Evolutionary conservation across 208 protist species (phyloP).

Genomic region (Wallacemonas sp.): DNA sequence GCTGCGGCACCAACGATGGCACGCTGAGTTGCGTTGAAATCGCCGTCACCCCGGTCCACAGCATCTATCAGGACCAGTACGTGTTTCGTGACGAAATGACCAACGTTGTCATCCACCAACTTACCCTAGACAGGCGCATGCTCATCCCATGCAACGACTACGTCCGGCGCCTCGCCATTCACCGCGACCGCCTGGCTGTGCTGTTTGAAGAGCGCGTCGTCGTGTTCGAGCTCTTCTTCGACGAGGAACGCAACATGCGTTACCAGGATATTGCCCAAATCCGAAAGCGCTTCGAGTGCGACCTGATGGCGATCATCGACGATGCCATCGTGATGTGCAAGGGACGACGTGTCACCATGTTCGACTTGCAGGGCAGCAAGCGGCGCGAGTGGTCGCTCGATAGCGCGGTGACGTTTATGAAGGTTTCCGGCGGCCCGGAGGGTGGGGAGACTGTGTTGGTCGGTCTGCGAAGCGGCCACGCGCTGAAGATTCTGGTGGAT

Average conservation of each 20-base stretch:
- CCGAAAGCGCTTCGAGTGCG: conserved; percentile 89
- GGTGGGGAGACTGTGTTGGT: conserved; percentile 92
- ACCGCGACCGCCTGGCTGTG: conserved; percentile 93
- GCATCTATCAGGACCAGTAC: conserved; percentile 95
- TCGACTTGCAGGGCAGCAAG: conserved; percentile 91
- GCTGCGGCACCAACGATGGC: conserved; percentile 91
- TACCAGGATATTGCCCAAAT: conserved; percentile 93
- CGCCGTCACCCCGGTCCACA: conserved; percentile 87
- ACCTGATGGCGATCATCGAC: conserved; percentile 90
- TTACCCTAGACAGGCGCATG: conserved; percentile 83
- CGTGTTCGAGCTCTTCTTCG: conserved; percentile 93
- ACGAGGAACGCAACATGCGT: conserved; percentile 86
- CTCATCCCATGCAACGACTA: conserved; percentile 94
- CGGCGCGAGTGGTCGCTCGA: conserved; percentile 95
- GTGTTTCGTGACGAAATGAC: conserved; percentile 96
- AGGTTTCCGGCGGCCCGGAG: conserved; percentile 90
- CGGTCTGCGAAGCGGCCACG: conserved; percentile 90
- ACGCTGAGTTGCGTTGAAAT: conserved; percentile 88
- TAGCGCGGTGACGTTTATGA: conserved; percentile 93
- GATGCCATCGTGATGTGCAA: conserved; percentile 91
- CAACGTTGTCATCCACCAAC: conserved; percentile 94
- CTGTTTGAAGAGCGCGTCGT: conserved; percentile 93
- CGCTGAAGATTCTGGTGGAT: conserved; percentile 95
- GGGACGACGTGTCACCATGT: conserved; percentile 84
- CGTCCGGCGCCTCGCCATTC: conserved; percentile 94